Conservation (phyloP, 2,329 filamentous ascomycete genomes). For the Trichoderma sp. region DNA sequence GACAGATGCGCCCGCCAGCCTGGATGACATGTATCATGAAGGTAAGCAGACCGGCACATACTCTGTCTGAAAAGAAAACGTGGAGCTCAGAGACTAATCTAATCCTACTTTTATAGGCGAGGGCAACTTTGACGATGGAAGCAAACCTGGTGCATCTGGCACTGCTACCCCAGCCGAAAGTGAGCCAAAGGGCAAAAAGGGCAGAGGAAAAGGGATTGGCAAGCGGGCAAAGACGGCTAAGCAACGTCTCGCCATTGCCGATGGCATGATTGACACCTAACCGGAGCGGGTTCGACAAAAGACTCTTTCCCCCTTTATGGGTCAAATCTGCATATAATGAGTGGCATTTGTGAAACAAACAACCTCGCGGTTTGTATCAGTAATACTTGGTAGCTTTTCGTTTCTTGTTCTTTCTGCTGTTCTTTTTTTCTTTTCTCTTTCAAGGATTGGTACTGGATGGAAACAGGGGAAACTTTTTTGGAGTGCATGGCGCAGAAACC, state of each 20-base stretch:
- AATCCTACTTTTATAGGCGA: constrained; percentile 65
- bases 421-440: not conserved
- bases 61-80: not conserved
- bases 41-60: constrained; percentile 60
- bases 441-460: constrained; percentile 10
- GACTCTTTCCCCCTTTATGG: not conserved
- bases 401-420: not conserved
- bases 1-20: constrained; percentile 58
- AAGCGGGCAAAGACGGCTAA: constrained; percentile 68
- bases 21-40: constrained; percentile 99
- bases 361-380: constrained; percentile 9
- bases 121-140: constrained; percentile 89
- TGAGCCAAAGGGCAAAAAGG: constrained; percentile 52
- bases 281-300: not conserved
- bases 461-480: not conserved
- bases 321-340: not conserved
- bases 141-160: constrained; percentile 69
- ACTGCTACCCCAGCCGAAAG: constrained; percentile 77
- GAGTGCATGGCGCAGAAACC: constrained; percentile 12
- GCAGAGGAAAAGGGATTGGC: constrained; percentile 54
- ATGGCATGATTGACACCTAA: constrained; percentile 49
- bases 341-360: not conserved
- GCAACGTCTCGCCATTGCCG: constrained; percentile 67
- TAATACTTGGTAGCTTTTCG: not conserved
- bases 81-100: constrained; percentile 22